Base-by-base conservation (phyloP, 306 rosid genomes). In the Dicorynia guianensis region DNA sequence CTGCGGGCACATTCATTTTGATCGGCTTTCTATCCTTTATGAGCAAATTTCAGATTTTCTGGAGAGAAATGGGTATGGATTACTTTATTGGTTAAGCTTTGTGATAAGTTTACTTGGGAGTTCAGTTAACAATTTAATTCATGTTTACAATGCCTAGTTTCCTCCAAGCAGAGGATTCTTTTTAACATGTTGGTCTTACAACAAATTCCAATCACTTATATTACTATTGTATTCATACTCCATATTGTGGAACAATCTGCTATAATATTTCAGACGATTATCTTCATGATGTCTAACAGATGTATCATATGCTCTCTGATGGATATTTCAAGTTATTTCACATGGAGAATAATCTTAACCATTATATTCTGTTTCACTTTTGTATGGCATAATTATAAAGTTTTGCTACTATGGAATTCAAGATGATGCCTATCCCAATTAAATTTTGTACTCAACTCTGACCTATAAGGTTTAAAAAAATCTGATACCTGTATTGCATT, bases 1-100 rank as follows among this genome's bases (percentile, higher is more conserved):
- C 72, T 95, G 98, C 53, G 99, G 99, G 69, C 99, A 92, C 35
- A 65, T 95, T 85, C 97, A 92, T 90, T 95, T 92, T 69, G 99
- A 95, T 72, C 96, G 91, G 75, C 97, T 95, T 68, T 90, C 97
- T 5, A 86, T 92, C 70, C 97, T 95, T 68, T 90, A 87, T 74
- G 98, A 89, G 12, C 96, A 95, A 86, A 90, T 95, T 62, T 87
- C 92, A 13, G 98, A 95, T 78, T 95, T 92, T 79, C 86, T 95
- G 13, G 96, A 95, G 80, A 83, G 83, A 83, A 92, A 85, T 11
- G 97, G 99, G 99, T 92, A 85, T 76, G 93, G 15, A 71, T 49
- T 83, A 64, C 67, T 65, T 74, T 77, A 35, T 33, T 62, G 38
- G 74, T 67, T 60, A 53, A 74, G 68, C 64, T 69, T 73, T 49